Evolutionary conservation across 768 basidiomycete species (phyloP), one percentile per base, ranked within the genome.

Genomic region (Mycena galericulata): DNA sequence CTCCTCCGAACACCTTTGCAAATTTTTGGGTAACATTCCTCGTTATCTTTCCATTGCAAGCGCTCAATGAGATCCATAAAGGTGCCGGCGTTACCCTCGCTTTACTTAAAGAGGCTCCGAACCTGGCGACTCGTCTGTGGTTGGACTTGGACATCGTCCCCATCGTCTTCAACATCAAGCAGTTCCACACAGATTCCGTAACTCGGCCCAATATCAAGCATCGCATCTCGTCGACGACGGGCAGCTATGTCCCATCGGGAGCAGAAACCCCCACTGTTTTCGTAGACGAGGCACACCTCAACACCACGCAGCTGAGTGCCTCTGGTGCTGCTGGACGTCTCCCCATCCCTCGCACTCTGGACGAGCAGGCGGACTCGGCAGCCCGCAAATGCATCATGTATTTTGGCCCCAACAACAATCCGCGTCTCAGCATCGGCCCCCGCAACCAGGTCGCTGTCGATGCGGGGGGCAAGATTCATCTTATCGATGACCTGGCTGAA

Each of bases 361-460:
- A 93, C 69, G 93, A 95, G 73, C 94, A 95, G 78, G 91, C 93
- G 30, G 94, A 96, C 74, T 93, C 92, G 40, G 94, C 93, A 7
- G 94, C 90, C 36, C 91, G 94, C 76, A 95, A 95, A 77, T 90
- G 89, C 74, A 79, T 95, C 77, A 91, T 94, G 92, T 88, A 91
- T 79, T 94, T 88, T 72, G 93, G 93, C 22, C 93, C 93, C 22
- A 85, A 85, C 72, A 94, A 95, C 81, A 94, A 93, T 79, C 94
- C 94, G 26, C 90, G 94, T 72, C 85, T 95, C 29, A 88, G 82
- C 76, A 95, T 95, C 75, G 94, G 91, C 7, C 86, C 92, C 50
- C 90, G 93, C 71, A 95, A 97, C 78, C 92, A 93, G 73, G 96
- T 97, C 72, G 87, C 90, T 57, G 96, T 97, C 54, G 96, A 97